Evolutionary conservation across 495 filamentous ascomycete genomes (phyloP), one percentile per base, ranked within the genome.

Genomic region (Hypoxylon rickii): DNA sequence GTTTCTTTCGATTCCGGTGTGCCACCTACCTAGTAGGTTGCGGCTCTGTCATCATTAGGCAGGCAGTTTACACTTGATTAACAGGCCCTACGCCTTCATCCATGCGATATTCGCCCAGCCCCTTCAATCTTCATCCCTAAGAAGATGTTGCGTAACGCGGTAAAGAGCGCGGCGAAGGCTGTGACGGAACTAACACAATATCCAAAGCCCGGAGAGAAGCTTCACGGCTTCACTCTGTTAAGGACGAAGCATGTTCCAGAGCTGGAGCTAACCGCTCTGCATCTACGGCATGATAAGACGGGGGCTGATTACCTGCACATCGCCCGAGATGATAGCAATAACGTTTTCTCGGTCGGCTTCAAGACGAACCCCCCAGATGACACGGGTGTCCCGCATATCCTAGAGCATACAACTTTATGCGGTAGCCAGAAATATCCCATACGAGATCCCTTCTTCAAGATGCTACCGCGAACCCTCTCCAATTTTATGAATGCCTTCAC

Each of bases 401-500:
- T 98, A 56, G 94, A 98, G 72, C 94, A 98, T 73, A 96, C 91
- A 2, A 97, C 94, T 2, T 76, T 98, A 29, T 98, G 94, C 67
- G 94, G 94, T n/a, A 96, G 91, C 58, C 83, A 97, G 67, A 97
- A 94, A 89, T 97, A 92, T 72, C 95, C 94, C 13, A 89, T 98
- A 56, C 88, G 94, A 46, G 94, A 98, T 71, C 94, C 94, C 0
- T 98, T 98, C 78, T 97, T 98, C 76, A 98, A 97, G 80, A 98
- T 98, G 94, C 83, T 98, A 20, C 95, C 93, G 11, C 86, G 94
- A 41, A 96, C 94, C 18, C 83, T 98, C 2, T 96, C 94, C 33
- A 98, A 97, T 70, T 97, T 96, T 67, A 98, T 98, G 94, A 98
- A 98, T 68, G 94, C 94, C 37, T 95, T 97, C 64, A 98, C 94